These are phyloP conservation scores for Microbotryum saponariae DNA, from an alignment of 1,284 basidiomycete species.

Conservation along the genomic window DNA sequence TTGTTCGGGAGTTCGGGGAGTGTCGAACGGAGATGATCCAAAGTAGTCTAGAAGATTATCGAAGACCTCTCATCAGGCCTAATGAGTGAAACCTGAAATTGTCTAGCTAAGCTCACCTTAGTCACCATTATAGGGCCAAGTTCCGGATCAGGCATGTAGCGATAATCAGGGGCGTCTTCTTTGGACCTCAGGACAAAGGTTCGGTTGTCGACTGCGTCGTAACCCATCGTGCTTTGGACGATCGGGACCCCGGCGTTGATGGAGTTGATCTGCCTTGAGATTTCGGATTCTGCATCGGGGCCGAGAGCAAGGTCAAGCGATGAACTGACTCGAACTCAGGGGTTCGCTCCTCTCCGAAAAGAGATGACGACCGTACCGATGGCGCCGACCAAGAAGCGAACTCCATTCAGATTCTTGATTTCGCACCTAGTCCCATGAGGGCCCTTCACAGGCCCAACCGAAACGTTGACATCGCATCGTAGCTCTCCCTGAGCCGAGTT, in stretches of 20 bases:
- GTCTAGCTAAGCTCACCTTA: constrained; percentile 12
- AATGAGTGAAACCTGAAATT: not conserved
- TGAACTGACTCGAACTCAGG: constrained; percentile 8
- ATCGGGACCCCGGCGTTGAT: constrained; percentile 51
- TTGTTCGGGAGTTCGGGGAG: constrained; percentile 74
- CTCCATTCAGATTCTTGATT: constrained; percentile 93
- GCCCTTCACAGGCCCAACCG: constrained; percentile 60
- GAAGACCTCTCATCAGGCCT: no score
- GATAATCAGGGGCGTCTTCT: constrained; percentile 89
- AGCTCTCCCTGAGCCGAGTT: constrained; percentile 64
- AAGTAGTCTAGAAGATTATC: no score
- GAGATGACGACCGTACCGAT: constrained; percentile 55
- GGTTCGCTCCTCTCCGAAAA: constrained; percentile 1
- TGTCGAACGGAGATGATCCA: constrained; percentile 44
- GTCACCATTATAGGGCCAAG: constrained; percentile 65
- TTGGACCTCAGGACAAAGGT: constrained; percentile 81
- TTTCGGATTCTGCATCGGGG: constrained; percentile 53
- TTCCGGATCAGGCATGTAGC: constrained; percentile 98
- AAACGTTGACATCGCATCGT: constrained; percentile 93
- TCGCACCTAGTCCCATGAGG: constrained; percentile 80
- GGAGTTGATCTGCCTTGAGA: constrained; percentile 60
- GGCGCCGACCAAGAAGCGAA: constrained; percentile 76
- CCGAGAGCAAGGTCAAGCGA: not conserved
- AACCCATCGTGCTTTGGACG: constrained; percentile 81
- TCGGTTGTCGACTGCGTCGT: constrained; percentile 70